Conservation (phyloP, 2,329 filamentous ascomycete genomes). For the Colletotrichum brevisporum region DNA sequence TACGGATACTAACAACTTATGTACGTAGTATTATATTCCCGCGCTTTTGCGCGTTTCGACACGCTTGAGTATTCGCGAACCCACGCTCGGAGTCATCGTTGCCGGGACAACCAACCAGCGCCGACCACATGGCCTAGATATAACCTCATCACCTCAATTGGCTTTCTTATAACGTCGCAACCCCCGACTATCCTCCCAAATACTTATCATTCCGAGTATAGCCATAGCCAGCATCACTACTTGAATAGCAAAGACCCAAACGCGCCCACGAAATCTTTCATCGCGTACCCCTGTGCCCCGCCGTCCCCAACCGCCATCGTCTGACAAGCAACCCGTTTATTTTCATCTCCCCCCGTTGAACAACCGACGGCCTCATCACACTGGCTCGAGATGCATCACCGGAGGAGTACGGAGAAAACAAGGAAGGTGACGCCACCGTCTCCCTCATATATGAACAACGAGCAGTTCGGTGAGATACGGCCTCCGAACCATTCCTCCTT, state of each 20-base stretch:
- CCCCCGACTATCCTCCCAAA: background rate
- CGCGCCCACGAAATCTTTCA: background rate
- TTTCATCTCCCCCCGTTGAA: background rate
- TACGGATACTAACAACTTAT: too few species aligned
- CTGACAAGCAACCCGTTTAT: background rate
- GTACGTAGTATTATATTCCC: too few species aligned
- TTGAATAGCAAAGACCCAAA: slow-evolving; percentile 18
- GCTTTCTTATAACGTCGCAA: background rate
- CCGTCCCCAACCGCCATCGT: background rate
- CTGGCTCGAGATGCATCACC: slow-evolving; percentile 28
- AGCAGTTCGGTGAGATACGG: slow-evolving; percentile 72
- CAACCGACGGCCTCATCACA: background rate
- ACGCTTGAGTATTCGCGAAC: background rate
- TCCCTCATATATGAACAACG: slow-evolving; percentile 75
- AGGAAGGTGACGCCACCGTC: slow-evolving; percentile 73
- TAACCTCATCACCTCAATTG: slow-evolving; percentile 31
- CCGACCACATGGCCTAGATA: slow-evolving; percentile 36
- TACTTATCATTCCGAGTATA: background rate
- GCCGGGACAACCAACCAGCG: slow-evolving; percentile 39
- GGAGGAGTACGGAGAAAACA: slow-evolving; percentile 54
- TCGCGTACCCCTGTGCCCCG: slow-evolving; percentile 19
- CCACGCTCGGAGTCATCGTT: slow-evolving; percentile 29
- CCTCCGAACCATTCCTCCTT: slow-evolving; percentile 20
- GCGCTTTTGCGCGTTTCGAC: too few species aligned
- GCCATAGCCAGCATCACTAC: slow-evolving; percentile 30